Base-by-base conservation (phyloP, 257 asterid species). In the Gentiana macrophylla region DNA sequence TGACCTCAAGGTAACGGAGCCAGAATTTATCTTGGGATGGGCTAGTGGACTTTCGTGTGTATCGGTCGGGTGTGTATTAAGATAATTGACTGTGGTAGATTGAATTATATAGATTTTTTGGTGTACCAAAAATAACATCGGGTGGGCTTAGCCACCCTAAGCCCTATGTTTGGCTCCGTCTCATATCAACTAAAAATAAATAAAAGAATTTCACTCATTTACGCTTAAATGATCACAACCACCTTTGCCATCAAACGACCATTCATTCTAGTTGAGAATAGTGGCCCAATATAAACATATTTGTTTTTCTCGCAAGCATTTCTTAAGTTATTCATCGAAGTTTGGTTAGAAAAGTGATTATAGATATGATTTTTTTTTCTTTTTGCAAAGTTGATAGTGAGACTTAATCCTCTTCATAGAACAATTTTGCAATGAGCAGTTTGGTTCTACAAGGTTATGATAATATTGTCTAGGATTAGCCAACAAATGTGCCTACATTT, bases 1-100 rank as follows among this genome's bases (percentile, higher is more conserved):
- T 76, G 97, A 91, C 70, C 72, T 80, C 56, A 91, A 91, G 98
- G 98, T 86, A 69, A 24, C 24, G 24, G 24, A 24, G 24, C 24
- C 24, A 24, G 24, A 24, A 24, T 24, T 24, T 24, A 24, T 24
- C 24, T 24, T 24, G 24, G 24, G 24, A 24, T 24, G 24, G 24
- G 24, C 24, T 24, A 24, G 24, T 24, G 24, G 24, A 24, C 24
- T 24, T 24, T 24, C 24, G n/a, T 24, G 24, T 24, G 24, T 24
- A 24, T 24, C 0, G n/a, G 24, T 24, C 24, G 24, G 24, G 24
- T 24, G 24, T 24, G 24, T 24, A 24, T 24, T 24, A 24, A 24
- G 24, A 24, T 24, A 24, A 24, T 24, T 24, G 24, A 24, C 24
- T 24, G 24, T 24, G 24, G 24, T 24, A 24, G 24, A 24, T 24